phyloP scores from a whole-genome alignment of 192 early-diverging fungal genomes.

The Entomortierella beljakovae region DNA sequence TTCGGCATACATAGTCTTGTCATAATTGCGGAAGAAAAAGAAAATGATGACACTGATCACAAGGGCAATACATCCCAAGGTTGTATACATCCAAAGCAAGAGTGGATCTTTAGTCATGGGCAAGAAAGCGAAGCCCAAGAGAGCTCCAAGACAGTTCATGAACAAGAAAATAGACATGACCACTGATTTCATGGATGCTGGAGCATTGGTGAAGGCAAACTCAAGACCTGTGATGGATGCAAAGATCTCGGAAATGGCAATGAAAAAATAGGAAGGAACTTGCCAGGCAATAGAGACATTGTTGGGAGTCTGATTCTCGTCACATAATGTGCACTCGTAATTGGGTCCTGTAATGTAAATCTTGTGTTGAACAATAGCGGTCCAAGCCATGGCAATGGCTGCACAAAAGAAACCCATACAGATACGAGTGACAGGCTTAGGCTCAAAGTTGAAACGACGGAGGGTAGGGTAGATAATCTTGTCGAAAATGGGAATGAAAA shows the following conservation, averaged over 20 bases:
- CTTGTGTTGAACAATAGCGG: constrained; percentile 69
- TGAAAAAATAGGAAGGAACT: constrained; percentile 68
- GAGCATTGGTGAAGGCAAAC: constrained; percentile 76
- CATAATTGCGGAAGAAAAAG: constrained; percentile 27
- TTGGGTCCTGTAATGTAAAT: constrained; percentile 70
- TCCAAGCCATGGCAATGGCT: constrained; percentile 67
- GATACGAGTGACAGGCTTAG: constrained; percentile 75
- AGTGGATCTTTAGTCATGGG: constrained; percentile 69
- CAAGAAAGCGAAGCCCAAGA: constrained; percentile 69
- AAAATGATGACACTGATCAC: constrained; percentile 23
- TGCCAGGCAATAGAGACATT: constrained; percentile 68
- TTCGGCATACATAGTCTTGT: constrained; percentile 32
- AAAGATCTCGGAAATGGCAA: constrained; percentile 74
- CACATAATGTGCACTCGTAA: constrained; percentile 58
- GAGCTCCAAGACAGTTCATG: constrained; percentile 62
- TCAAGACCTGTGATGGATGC: constrained; percentile 77
- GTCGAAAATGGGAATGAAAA: constrained; percentile 80
- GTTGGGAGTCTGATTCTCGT: constrained; percentile 56
- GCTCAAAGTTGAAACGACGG: constrained; percentile 58
- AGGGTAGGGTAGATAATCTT: constrained; percentile 68
- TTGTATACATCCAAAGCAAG: constrained; percentile 70
- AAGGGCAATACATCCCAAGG: constrained; percentile 53
- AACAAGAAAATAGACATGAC: constrained; percentile 79
- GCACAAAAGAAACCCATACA: constrained; percentile 73
- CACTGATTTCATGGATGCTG: constrained; percentile 73